phyloP scores from a whole-genome alignment of 345 rosid genomes.

The Cardamine resedifolia region DNA sequence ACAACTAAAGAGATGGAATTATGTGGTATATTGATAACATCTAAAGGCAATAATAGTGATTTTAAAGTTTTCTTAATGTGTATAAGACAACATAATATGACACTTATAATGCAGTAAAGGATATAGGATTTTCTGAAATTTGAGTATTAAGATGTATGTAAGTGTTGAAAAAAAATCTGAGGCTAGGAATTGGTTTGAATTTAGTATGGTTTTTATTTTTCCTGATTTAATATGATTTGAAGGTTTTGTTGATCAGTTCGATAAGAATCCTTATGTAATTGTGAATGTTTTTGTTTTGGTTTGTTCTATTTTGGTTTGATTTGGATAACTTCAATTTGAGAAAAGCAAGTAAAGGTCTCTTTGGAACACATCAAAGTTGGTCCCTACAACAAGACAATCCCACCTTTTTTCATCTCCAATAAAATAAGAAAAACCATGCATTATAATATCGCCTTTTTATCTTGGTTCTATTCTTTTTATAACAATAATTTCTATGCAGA shows the following conservation, averaged over 20 bases:
- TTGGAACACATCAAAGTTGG: conserved; percentile 44
- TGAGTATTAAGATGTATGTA: not conserved
- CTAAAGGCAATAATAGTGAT: no score
- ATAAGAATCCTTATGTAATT: not conserved
- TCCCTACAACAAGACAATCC: conserved; percentile 43
- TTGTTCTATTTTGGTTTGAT: not conserved
- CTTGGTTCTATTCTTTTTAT: conserved; percentile 31
- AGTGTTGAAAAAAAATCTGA: not conserved
- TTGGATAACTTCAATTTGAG: conserved; percentile 32
- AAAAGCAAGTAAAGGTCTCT: conserved; percentile 33
- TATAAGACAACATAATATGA: no score
- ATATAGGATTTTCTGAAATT: not conserved
- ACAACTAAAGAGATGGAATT: not conserved
- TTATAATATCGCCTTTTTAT: conserved; percentile 30
- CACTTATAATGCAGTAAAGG: not conserved
- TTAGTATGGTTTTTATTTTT: not conserved
- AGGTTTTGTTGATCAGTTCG: not conserved
- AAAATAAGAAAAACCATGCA: conserved; percentile 31
- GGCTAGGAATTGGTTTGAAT: not conserved
- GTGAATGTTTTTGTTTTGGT: not conserved
- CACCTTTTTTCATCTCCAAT: conserved; percentile 52
- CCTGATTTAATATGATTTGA: not conserved
- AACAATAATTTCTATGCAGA: conserved; percentile 31
- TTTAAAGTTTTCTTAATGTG: no score
- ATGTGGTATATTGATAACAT: not conserved